Evolutionary conservation across 495 filamentous ascomycete genomes (phyloP), one percentile per base, ranked within the genome.

Genomic region (Lophium mytilinum): DNA sequence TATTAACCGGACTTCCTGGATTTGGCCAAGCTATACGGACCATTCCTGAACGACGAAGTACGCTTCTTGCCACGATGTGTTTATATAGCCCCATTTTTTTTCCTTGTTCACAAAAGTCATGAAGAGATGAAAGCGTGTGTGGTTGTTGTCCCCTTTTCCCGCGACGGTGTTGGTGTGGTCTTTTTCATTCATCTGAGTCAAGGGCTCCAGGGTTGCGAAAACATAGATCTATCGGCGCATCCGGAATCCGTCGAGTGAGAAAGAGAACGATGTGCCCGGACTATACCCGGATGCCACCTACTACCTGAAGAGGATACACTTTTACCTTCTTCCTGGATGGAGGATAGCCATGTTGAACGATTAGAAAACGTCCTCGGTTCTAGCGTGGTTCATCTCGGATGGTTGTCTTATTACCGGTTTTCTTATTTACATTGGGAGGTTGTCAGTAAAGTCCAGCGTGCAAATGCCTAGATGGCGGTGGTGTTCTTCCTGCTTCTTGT

Each of bases 101-200:
- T 37, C 15, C 41, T 60, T 54, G 35, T 49, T 52, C 34, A 36
- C 39, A 65, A 66, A 62, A 60, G 58, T 59, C 47, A 62, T 45
- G 63, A 66, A 42, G 55, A 54, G 55, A 66, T 53, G 63, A 65
- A 37, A 36, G 45, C 37, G 11, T 52, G 43, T 53, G 53, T 21
- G 46, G 52, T 30, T 30, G 24, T 30, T 30, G 24, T 30, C 24
- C 24, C 24, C 6, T 30, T 30, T 30, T 30, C 6, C 24, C 6
- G 37, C 51, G 37, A 43, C 42, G 51, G n/a, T 48, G 45, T 24
- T 47, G 52, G 56, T 49, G 49, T 48, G 61, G 61, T 58, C 52
- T 59, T 60, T 37, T 43, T 12, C 59, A 57, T 39, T 35, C n/a
- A 18, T 58, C 39, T 11, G 51, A 15, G 17, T 52, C 30, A 52